Base-by-base conservation (phyloP, 495 filamentous ascomycete species). In the Talaromyces trachyspermus region DNA sequence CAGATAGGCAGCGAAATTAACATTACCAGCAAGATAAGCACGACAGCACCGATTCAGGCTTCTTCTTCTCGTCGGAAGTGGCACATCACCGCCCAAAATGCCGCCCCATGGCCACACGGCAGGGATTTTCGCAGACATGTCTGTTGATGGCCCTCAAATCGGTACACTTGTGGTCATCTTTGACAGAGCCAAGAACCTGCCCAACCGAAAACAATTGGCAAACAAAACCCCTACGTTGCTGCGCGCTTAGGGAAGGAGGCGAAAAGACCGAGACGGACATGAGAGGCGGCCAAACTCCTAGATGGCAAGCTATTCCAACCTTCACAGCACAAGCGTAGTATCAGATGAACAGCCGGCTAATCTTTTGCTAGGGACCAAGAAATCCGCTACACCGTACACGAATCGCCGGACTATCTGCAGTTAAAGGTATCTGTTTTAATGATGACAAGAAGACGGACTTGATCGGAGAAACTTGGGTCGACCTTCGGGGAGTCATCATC, bases 201-300 rank as follows among this genome's bases (percentile, higher is more conserved):
- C 94, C 32, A 99, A 97, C 64, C 71, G 88, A 50, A 91, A 91
- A 88, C 88, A 2, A 95, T 97, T 75, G 91, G 94, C 46, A 99
- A 99, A 69, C 92, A 99, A 68, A 89, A 96, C 62, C 90, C 94
- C 5, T 99, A 96, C 61, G 95, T 89, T 66, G 91, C 94, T 38
- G 89, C 87, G 27, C 76, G 92, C 36, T 66, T 99, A 24, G 92
- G 91, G 8, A 99, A 99, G 63, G 91, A 97, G 66, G 94, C 91
- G 14, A 95, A 95, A 95, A 95, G 69, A 99, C 92, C 2, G 86
- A 86, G 22, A 95, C 90, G 5, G 94, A 99, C 67, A 80, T 89
- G 50, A 75, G 92, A 58, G 92, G 92, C 49, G 92, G 92, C 35
- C 92, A 99, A 67, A 97, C 91, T 23, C 92, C 92, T 7, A 82